Evolutionary conservation across 2,329 filamentous ascomycete genomes (phyloP).

Genomic region (Emergomyces africanus): DNA sequence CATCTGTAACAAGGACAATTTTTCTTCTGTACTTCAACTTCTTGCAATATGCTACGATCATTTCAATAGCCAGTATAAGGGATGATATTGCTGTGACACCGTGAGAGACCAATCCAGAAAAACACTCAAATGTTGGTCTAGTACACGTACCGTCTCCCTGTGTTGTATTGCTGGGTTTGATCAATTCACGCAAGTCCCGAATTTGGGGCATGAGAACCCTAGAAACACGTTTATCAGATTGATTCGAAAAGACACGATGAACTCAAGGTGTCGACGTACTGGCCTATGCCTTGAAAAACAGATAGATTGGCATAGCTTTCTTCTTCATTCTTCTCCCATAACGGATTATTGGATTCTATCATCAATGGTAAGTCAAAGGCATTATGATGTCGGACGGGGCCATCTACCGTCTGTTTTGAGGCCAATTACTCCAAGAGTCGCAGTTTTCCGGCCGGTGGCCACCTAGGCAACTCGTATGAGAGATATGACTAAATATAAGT

Average conservation of each 20-base stretch:
- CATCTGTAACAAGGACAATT: conserved; percentile 80
- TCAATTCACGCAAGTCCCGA: conserved; percentile 46
- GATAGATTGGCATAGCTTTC: conserved; percentile 71
- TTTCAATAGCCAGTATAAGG: conserved; percentile 70
- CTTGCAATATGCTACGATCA: conserved; percentile 70
- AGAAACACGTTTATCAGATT: conserved; percentile 25
- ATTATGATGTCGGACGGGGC: background rate
- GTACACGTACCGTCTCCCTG: conserved; percentile 53
- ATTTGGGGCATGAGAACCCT: conserved; percentile 57
- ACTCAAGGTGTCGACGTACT: conserved; percentile 37
- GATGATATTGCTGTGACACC: conserved; percentile 54
- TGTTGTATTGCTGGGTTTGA: conserved; percentile 56
- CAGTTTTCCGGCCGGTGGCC: conserved; percentile 58
- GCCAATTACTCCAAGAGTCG: conserved; percentile 65
- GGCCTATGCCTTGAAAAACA: conserved; percentile 51
- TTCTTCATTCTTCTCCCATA: conserved; percentile 40
- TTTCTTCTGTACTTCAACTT: conserved; percentile 68
- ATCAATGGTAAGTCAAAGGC: background rate
- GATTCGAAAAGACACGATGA: conserved; percentile 15
- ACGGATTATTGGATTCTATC: conserved; percentile 52
- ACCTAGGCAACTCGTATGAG: conserved; percentile 27
- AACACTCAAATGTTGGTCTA: background rate
- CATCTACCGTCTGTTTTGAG: conserved; percentile 57
- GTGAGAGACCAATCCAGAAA: conserved; percentile 9
- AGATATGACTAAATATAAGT: background rate